A percentile compares a stretch with the other conserved stretches of the same genome.
phyloP scores from a whole-genome alignment of 805 yeast species.

The Metschnikowia vanudenii region DNA sequence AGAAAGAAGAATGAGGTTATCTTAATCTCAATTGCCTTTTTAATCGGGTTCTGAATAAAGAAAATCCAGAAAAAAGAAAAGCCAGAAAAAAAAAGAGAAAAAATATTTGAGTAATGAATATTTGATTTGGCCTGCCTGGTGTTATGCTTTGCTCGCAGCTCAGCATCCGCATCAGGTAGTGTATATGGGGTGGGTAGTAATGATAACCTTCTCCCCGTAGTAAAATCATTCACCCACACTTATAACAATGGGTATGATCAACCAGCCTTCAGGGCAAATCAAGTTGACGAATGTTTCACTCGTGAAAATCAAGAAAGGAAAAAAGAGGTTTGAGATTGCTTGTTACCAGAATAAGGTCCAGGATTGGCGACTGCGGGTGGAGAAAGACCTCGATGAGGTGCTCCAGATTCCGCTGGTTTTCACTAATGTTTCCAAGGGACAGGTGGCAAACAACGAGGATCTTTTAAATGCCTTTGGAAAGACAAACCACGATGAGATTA shows the following conservation, averaged over 20 bases:
- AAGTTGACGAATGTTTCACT: constrained; percentile 91
- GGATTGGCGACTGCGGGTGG: constrained; percentile 86
- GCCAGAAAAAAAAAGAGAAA: not conserved
- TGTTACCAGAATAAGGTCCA: constrained; percentile 97
- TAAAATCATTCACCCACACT: too few species aligned
- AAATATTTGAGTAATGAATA: not conserved
- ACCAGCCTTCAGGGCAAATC: constrained; percentile 88
- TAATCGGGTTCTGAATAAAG: too few species aligned
- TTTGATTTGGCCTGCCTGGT: not conserved
- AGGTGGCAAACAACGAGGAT: constrained; percentile 86
- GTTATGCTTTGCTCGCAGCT: not conserved
- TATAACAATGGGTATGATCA: constrained; percentile 39
- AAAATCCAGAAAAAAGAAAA: too few species aligned
- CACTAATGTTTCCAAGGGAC: constrained; percentile 89
- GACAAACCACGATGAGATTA: constrained; percentile 69
- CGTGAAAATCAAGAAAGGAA: constrained; percentile 87
- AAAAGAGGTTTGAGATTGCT: constrained; percentile 90
- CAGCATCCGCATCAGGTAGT: constrained; percentile 9
- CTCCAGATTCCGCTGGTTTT: constrained; percentile 95
- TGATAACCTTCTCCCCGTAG: not conserved
- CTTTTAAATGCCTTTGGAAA: constrained; percentile 70
- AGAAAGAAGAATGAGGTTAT: too few species aligned
- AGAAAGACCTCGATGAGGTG: constrained; percentile 93
- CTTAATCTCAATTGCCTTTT: too few species aligned
- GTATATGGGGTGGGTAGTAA: not conserved